Base-by-base conservation (phyloP, 176 grass and related monocot genomes). In the Eragrostis nindensis region DNA sequence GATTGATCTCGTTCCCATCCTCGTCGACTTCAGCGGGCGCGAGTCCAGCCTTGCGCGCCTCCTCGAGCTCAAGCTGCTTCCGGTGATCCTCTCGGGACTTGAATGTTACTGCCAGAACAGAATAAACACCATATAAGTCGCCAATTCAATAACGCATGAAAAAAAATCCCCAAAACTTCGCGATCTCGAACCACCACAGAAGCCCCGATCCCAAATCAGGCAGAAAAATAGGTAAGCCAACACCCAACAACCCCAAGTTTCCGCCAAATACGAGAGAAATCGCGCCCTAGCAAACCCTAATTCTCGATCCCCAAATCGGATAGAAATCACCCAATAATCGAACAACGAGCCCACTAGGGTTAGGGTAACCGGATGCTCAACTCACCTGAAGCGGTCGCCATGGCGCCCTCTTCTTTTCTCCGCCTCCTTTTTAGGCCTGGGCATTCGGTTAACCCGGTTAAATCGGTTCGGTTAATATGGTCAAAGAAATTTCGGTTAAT, bases 1-100 rank as follows among this genome's bases (percentile, higher is more conserved):
- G 95, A 83, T 98, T 98, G 66, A 98, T 94, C 75, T 98, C 95
- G 21, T 93, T 98, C 45, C 95, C 95, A 95, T 98, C 95, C 70
- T 98, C 95, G 8, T 98, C 96, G 13, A 98, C 75, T 66, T 93
- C 96, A 0, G 96, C 90, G 3, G 92, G 92, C 14, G 93, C 96
- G 1, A 98, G 92, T 43, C 92, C 96, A 0, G 95, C 92, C 82
- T 98, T 95, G 7, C 96, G 84, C 32, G 92, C 92, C 88, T 98
- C 96, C 81, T 95, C 96, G 13, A 98, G 85, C 79, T 98, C 96
- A 75, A 98, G 88, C 75, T 98, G 90, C 73, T 98, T 95, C 57
- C 88, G 70, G 71, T 98, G 96, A 45, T 98, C 92, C 78, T 98
- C 90, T 53, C 96, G 70, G 1, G 96, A 98, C 82, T 98, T 98